Base-by-base conservation (phyloP, 2,329 filamentous ascomycete species). In the Pseudovirgaria hyperparasitica region DNA sequence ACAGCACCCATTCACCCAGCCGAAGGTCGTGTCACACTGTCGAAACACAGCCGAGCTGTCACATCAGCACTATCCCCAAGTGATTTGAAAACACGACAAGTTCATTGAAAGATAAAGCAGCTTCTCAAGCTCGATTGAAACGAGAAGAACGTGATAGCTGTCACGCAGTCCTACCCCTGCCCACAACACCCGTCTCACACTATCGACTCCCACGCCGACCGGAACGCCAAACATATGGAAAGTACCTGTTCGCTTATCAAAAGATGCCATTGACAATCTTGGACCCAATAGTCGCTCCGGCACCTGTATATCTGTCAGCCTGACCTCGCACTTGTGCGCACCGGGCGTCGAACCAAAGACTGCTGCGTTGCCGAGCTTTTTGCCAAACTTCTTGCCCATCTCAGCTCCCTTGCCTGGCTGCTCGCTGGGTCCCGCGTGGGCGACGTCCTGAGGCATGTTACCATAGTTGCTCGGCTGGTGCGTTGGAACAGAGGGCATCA, bases 181-280 rank as follows among this genome's bases (percentile, higher is more conserved):
- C n/a, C 14, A 17, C 12, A 14, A 16, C 13, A 4, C 15, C 24
- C n/a, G 19, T 9, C 6, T 4, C 24, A 10, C 24, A 26, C 9
- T 8, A 8, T 8, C 12, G 12, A 23, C 18, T 6, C 19, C 5
- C 12, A 26, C 11, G 13, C 6, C 10, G 6, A 16, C 14, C 8
- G 12, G 14, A 13, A 9, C 8, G 24, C 15, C 14, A 9, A 18
- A 7, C 26, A 9, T 6, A 22, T 5, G 26, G 15, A 19, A 11
- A 13, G 24, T 33, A n/a, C n/a, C n/a, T n/a, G n/a, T n/a, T n/a
- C n/a, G n/a, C n/a, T n/a, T n/a, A n/a, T 59, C 74, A 92, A 54
- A 93, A 90, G 42, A 92, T 92, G 37, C 77, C 74, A 57, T 92
- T 90, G 41, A 93, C 84, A 48, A 93, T 73, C 49, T 92, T 90